Evolutionary conservation across 2,329 filamentous ascomycete genomes (phyloP).

Genomic region (Xylaria sp.): DNA sequence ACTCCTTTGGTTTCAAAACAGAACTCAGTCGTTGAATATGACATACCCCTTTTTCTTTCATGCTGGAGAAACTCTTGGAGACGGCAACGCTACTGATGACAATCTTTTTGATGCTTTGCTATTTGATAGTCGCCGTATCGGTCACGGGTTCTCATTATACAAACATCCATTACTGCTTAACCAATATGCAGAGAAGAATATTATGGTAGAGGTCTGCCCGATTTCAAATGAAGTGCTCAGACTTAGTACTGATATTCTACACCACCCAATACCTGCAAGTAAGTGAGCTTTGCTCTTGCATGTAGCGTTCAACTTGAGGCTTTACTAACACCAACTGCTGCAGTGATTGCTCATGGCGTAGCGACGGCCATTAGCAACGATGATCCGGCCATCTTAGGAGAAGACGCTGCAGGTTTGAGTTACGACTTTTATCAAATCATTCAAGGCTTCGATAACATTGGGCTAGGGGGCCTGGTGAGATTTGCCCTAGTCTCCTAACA

Average conservation of each 20-base stretch:
- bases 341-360: conserved; percentile 70
- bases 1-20: conserved; percentile 74
- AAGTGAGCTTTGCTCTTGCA: neutral
- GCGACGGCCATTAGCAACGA: conserved; percentile 73
- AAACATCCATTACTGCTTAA: conserved; percentile 76
- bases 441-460: conserved; percentile 74
- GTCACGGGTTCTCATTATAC: conserved; percentile 73
- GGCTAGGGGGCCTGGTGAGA: conserved; percentile 53
- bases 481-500: neutral
- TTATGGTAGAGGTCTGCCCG: conserved; percentile 73
- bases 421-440: conserved; percentile 77
- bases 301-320: conserved; percentile 1
- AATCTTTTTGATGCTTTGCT: conserved; percentile 76
- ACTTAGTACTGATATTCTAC: conserved; percentile 69
- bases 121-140: conserved; percentile 72
- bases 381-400: conserved; percentile 72
- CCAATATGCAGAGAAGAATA: conserved; percentile 73
- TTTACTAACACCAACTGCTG: conserved; percentile 2
- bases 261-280: conserved; percentile 69
- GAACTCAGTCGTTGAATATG: conserved; percentile 67
- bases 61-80: conserved; percentile 73
- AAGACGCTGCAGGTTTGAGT: conserved; percentile 69
- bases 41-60: conserved; percentile 76
- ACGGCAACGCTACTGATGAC: conserved; percentile 69
- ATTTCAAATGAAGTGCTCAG: conserved; percentile 74